Percentiles rank a stretch among this genome's conserved stretches.
Conservation (phyloP, 2,329 filamentous ascomycete genomes). For the Trichoderma sp. region DNA sequence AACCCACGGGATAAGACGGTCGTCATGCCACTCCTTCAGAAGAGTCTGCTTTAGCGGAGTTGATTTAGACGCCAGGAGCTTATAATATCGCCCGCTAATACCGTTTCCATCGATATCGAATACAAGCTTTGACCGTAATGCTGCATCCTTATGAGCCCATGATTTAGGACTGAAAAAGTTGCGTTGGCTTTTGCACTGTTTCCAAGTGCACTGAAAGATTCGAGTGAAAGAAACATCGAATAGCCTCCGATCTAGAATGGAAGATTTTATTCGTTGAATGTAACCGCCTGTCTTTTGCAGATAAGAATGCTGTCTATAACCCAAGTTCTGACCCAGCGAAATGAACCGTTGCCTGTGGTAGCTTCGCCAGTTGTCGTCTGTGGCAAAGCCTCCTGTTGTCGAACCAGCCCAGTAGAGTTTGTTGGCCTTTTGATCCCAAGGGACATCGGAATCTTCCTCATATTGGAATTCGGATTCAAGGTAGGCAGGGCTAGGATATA, state of each 20-base stretch:
- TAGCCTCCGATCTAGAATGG: constrained; percentile 41
- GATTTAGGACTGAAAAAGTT: constrained; percentile 36
- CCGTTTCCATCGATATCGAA: constrained; percentile 60
- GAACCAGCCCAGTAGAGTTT: constrained; percentile 61
- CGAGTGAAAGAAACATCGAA: constrained; percentile 50
- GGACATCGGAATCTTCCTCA: constrained; percentile 41
- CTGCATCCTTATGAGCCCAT: constrained; percentile 40
- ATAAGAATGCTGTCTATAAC: constrained; percentile 35
- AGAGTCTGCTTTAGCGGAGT: constrained; percentile 55
- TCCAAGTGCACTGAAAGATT: constrained; percentile 47
- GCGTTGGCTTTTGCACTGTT: constrained; percentile 41
- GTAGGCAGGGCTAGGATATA: constrained; percentile 55
- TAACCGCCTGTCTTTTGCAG: constrained; percentile 32
- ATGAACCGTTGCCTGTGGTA: constrained; percentile 54
- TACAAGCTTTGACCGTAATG: constrained; percentile 44
- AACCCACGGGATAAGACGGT: constrained; percentile 56
- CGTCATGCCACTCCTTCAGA: constrained; percentile 60
- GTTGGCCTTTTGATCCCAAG: constrained; percentile 53
- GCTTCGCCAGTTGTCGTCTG: constrained; percentile 40
- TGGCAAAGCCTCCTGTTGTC: constrained; percentile 51
- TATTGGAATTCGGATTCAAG: constrained; percentile 47
- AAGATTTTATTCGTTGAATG: constrained; percentile 29
- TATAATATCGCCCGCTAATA: constrained; percentile 56
- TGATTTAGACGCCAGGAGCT: constrained; percentile 50
- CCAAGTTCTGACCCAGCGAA: constrained; percentile 39